Evolutionary conservation across 768 basidiomycete genomes (phyloP), one percentile per base, ranked within the genome.

Genomic region (Chalciporus piperatus): DNA sequence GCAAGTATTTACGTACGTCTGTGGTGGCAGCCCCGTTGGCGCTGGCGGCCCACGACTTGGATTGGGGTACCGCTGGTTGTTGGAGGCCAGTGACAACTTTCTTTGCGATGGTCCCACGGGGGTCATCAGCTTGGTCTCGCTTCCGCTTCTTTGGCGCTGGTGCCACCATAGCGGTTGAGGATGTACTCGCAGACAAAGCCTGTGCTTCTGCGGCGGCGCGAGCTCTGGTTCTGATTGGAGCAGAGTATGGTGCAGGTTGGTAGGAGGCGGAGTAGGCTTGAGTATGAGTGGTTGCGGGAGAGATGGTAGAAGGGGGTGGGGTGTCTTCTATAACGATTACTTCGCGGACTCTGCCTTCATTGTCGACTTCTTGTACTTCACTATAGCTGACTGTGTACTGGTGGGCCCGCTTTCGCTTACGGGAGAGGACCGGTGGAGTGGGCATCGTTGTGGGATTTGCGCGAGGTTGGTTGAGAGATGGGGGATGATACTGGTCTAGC

Each of bases 271-370:
- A 91, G 70, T 78, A 89, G 55, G 79, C 81, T 54, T 82, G 79
- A 58, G 80, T 83, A 68, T 85, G 80, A 27, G 85, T 84, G 30
- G 84, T 75, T 53, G 87, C 82, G 50, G 89, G 86, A 46, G 87
- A 89, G 65, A 85, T 80, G 45, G 90, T 89, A 45, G 68, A 71
- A 48, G 85, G 81, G 39, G 90, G 90, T 33, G 91, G 91, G 40
- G 92, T 92, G 74, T 94, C 92, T 61, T 94, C 92, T 69, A 94
- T 92, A 61, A 94, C 86, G 70, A 94, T 93, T 67, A 93, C 87
- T 69, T 93, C 91, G 47, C 91, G 75, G 35, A 91, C 76, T 59
- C 78, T 75, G 54, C 91, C 91, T 44, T 85, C 75, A 59, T 76
- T 78, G 72, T 93, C 91, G 67, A 92, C 79, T 72, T 93, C 91